These are phyloP conservation scores for Leishmania arabica DNA, from an alignment of 208 protist species.

Conservation along the genomic window DNA sequence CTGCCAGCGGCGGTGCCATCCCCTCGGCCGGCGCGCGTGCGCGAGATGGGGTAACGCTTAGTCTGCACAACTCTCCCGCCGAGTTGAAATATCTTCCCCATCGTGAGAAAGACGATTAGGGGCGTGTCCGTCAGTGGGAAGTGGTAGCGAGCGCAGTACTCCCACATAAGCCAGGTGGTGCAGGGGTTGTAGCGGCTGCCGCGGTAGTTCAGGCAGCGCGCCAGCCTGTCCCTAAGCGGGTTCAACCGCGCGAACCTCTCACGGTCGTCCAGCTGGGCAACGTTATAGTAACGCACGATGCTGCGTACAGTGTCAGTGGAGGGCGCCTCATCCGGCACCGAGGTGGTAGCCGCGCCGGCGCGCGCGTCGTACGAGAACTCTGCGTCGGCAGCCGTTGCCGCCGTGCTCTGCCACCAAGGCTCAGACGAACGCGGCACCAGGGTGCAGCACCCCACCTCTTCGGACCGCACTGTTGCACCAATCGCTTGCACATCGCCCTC, in stretches of 20 bases:
- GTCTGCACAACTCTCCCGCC: conserved; percentile 18
- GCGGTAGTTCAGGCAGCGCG: conserved; percentile 32
- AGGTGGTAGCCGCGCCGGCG: not conserved
- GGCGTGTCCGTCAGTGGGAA: conserved; percentile 12
- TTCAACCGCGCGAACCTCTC: conserved; percentile 23
- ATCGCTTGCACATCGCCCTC: conserved; percentile 28
- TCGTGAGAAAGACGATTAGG: conserved; percentile 43
- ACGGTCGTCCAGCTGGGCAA: conserved; percentile 45
- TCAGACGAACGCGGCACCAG: not conserved
- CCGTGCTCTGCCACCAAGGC: not conserved
- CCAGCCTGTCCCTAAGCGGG: not conserved
- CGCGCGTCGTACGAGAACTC: not conserved
- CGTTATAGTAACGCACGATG: conserved; percentile 37
- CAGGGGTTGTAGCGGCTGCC: conserved; percentile 42
- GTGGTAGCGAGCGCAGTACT: conserved; percentile 54
- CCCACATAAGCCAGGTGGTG: conserved; percentile 48
- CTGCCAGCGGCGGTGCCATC: not conserved
- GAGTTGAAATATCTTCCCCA: conserved; percentile 24
- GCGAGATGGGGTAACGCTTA: not conserved
- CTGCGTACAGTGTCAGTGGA: not conserved
- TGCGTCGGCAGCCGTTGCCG: not conserved
- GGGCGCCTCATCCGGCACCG: not conserved
- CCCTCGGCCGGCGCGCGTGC: not conserved
- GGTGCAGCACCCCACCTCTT: conserved; percentile 29
- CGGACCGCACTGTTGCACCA: conserved; percentile 26